These are phyloP conservation scores for Citrullus amarus DNA, from an alignment of 306 rosid genomes.

Conservation along the genomic window DNA sequence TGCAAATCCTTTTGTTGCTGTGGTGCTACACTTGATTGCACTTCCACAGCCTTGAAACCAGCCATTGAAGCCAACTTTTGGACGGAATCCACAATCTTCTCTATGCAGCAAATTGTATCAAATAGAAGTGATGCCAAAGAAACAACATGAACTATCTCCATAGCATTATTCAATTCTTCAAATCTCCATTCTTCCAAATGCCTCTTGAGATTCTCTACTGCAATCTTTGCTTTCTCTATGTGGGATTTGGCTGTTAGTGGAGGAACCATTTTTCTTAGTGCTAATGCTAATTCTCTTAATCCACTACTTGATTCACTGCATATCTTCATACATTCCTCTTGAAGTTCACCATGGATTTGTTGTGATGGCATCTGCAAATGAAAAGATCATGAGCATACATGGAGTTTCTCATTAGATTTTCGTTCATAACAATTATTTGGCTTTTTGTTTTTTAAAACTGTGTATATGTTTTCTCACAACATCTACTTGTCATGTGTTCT, in stretches of 20 bases:
- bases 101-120: constrained; percentile 22
- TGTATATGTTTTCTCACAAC: too few relatives aligned
- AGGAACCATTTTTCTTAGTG: constrained; percentile 46
- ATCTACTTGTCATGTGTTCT: too few relatives aligned
- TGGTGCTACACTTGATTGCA: neutral
- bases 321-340: constrained; percentile 49
- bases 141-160: neutral
- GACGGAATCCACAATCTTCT: constrained; percentile 22
- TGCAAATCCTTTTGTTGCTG: neutral
- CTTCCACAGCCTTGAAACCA: constrained; percentile 15
- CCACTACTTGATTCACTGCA: constrained; percentile 46
- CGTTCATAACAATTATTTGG: too few relatives aligned
- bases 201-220: neutral
- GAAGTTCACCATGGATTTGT: constrained; percentile 33
- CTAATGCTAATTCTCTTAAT: constrained; percentile 32
- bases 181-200: constrained; percentile 3
- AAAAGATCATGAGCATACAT: neutral
- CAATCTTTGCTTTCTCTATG: neutral
- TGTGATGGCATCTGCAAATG: constrained; percentile 28
- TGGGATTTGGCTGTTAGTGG: constrained; percentile 34
- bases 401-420: too few relatives aligned
- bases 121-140: constrained; percentile 10
- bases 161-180: neutral
- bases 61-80: constrained; percentile 19
- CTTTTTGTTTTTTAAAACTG: too few relatives aligned